Conservation (phyloP, 352 stramenopile genomes). For the Phytopythium mirpurense region DNA sequence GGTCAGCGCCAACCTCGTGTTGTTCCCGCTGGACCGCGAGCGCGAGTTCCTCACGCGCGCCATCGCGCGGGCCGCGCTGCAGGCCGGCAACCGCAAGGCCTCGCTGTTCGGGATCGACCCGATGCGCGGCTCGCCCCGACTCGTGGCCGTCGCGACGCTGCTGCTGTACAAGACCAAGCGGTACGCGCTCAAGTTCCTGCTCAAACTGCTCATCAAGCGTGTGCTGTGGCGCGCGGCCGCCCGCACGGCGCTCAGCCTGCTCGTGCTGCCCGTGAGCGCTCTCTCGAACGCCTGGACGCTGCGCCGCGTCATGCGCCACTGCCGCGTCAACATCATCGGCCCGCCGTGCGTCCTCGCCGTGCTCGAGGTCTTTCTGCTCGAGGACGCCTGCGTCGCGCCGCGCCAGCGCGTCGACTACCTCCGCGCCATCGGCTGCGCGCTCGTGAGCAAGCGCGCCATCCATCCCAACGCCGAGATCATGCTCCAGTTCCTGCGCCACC, state of each 20-base stretch:
- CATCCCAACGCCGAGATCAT: conserved; percentile 59
- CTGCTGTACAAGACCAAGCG: conserved; percentile 51
- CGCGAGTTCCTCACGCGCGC: conserved; percentile 42
- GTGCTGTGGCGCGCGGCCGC: conserved; percentile 41
- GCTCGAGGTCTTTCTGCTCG: conserved; percentile 28
- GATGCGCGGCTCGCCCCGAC: conserved; percentile 34
- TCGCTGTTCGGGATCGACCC: conserved; percentile 45
- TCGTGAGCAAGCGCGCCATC: conserved; percentile 46
- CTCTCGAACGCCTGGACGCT: conserved; percentile 46
- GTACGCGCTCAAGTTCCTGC: conserved; percentile 44
- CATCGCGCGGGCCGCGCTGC: conserved; percentile 39
- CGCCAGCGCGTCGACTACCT: conserved; percentile 47
- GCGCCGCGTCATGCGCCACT: conserved; percentile 35
- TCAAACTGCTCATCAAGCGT: conserved; percentile 54
- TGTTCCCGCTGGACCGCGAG: conserved; percentile 43
- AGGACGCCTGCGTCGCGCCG: conserved; percentile 22
- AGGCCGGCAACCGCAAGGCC: conserved; percentile 38
- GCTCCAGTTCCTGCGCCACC: conserved; percentile 35
- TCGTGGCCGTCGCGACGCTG: conserved; percentile 31
- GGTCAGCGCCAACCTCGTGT: conserved; percentile 29
- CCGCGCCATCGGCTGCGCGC: conserved; percentile 28
- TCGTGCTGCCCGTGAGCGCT: conserved; percentile 43
- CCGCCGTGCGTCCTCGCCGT: conserved; percentile 27
- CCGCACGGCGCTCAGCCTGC: conserved; percentile 28
- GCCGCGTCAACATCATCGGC: conserved; percentile 43